Conservation (phyloP, 495 filamentous ascomycete species). For the Pyrenula aspistea region DNA sequence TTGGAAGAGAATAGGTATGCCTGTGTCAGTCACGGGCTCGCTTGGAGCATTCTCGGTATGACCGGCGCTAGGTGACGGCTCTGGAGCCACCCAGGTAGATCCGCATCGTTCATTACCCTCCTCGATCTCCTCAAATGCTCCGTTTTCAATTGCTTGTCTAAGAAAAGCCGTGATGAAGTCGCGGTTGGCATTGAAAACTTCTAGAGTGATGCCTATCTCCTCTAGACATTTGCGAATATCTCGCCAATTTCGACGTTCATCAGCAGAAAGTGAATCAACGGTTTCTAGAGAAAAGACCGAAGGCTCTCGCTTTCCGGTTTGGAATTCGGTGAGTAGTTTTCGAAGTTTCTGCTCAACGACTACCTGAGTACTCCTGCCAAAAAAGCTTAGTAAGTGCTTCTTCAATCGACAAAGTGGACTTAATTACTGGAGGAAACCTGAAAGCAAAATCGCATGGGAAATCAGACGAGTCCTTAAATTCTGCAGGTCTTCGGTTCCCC, state of each 20-base stretch:
- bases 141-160: constrained; percentile 9
- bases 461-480: constrained; percentile 19
- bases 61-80: neutral
- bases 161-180: constrained; percentile 19
- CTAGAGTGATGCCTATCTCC: constrained; percentile 20
- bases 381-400: neutral
- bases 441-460: constrained; percentile 15
- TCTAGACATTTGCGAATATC: constrained; percentile 22
- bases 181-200: constrained; percentile 18
- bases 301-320: constrained; percentile 18
- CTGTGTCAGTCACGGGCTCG: neutral
- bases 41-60: neutral
- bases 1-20: neutral
- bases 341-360: constrained; percentile 20
- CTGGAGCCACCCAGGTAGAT: neutral
- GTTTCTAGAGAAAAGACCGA: constrained; percentile 18
- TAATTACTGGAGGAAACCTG: constrained; percentile 7
- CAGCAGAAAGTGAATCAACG: constrained; percentile 15
- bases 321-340: constrained; percentile 23
- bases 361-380: constrained; percentile 14
- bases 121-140: constrained; percentile 11
- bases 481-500: constrained; percentile 15
- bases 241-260: constrained; percentile 18
- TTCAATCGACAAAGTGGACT: neutral
- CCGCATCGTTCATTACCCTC: neutral